These are phyloP conservation scores for Picochlorum sp. DNA, from an alignment of 139 green algal genomes.

Conservation along the genomic window DNA sequence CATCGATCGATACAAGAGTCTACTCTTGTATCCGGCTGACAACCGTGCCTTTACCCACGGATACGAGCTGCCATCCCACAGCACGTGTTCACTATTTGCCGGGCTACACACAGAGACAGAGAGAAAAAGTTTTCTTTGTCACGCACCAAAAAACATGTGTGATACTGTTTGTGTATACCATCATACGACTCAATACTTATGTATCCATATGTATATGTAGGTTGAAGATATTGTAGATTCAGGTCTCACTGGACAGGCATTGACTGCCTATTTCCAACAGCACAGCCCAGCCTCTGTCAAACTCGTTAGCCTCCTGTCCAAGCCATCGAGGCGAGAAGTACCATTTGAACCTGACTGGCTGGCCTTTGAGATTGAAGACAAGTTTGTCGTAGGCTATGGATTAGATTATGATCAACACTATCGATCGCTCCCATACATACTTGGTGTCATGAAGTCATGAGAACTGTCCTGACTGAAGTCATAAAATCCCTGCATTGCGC, in stretches of 20 bases:
- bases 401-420: conserved; percentile 83
- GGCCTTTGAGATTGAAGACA: conserved; percentile 51
- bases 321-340: conserved; percentile 49
- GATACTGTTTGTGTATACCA: background rate
- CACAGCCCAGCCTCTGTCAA: conserved; percentile 35
- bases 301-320: conserved; percentile 62
- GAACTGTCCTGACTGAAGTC: too few species aligned
- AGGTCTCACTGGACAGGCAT: conserved; percentile 36
- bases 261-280: conserved; percentile 25
- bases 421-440: conserved; percentile 61
- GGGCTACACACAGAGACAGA: conserved; percentile 1
- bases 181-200: background rate
- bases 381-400: conserved; percentile 92
- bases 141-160: background rate
- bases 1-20: background rate
- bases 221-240: conserved; percentile 92
- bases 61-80: conserved; percentile 10
- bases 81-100: conserved; percentile 22
- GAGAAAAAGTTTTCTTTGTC: too few species aligned
- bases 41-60: conserved; percentile 36
- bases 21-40: conserved; percentile 14
- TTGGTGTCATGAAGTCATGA: conserved; percentile 59
- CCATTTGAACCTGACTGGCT: conserved; percentile 45
- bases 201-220: conserved; percentile 17
- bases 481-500: too few species aligned